Evolutionary conservation across 495 filamentous ascomycete species (phyloP).

Genomic region (Emericellopsis terricola): DNA sequence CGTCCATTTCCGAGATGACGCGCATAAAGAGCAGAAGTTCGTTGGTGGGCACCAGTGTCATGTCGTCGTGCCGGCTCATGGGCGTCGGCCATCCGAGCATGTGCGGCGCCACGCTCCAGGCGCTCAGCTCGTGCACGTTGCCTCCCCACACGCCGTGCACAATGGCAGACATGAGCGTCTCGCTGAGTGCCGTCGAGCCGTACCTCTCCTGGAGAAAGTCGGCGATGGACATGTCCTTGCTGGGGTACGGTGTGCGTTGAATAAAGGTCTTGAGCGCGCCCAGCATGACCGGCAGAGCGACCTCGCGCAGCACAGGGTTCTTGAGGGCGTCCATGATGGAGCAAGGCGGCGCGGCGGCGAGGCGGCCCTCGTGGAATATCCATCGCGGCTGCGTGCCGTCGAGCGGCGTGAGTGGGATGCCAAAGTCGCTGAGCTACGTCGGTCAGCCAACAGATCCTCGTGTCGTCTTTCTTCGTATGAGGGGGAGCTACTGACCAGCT

Average conservation of each 20-base stretch:
- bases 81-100: too few relatives aligned
- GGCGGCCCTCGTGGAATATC: conserved; percentile 81
- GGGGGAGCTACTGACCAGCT: conserved; percentile 17
- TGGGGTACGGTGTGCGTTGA: too few relatives aligned
- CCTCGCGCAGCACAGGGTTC: conserved; percentile 47
- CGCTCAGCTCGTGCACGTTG: conserved; percentile 65
- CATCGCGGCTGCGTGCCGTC: conserved; percentile 28
- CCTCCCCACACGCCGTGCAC: conserved; percentile 91
- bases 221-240: conserved; percentile 53
- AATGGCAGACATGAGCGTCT: conserved; percentile 65
- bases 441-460: too few relatives aligned
- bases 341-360: conserved; percentile 49
- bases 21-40: too few relatives aligned
- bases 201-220: conserved; percentile 44
- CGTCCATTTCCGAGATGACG: neutral
- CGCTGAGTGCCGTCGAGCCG: conserved; percentile 31
- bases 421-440: conserved; percentile 43
- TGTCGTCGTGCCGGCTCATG: too few relatives aligned
- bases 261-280: too few relatives aligned
- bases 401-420: conserved; percentile 16
- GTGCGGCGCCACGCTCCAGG: conserved; percentile 7
- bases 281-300: conserved; percentile 23
- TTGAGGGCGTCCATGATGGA: conserved; percentile 11
- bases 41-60: too few relatives aligned
- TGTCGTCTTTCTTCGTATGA: too few relatives aligned